A percentile compares a stretch with the other conserved stretches of the same genome.
Evolutionary conservation across 441 rosid genomes (phyloP).

Genomic region (Pelargonium cotyledonis): DNA sequence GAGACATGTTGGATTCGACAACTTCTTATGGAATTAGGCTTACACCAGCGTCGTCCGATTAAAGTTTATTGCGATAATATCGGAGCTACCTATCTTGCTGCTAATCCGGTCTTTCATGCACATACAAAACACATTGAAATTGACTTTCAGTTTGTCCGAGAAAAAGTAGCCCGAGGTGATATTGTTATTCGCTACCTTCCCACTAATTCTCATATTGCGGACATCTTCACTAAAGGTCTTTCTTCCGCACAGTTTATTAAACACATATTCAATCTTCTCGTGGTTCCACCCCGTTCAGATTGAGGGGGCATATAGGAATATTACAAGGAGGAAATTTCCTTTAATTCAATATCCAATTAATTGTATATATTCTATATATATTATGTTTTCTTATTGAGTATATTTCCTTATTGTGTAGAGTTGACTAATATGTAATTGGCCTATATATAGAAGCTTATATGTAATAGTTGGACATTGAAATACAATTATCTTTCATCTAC

Average conservation of each 20-base stretch:
- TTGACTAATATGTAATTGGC: too few species aligned
- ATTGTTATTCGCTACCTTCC: not conserved
- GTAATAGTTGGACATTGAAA: too few species aligned
- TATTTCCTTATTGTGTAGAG: too few species aligned
- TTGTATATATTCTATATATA: too few species aligned
- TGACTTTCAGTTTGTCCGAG: not conserved
- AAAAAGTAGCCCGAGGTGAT: not conserved
- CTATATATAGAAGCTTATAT: too few species aligned
- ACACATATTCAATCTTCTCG: not conserved
- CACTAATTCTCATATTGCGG: not conserved
- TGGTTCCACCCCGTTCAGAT: not conserved
- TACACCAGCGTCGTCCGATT: not conserved
- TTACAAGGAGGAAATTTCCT: too few species aligned
- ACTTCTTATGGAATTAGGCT: not conserved
- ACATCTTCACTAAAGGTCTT: not conserved
- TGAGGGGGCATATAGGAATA: not conserved
- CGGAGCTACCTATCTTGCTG: not conserved
- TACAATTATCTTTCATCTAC: too few species aligned
- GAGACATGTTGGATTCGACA: not conserved
- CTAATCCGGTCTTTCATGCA: not conserved
- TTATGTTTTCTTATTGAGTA: too few species aligned
- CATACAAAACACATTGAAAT: not conserved
- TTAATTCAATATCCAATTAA: too few species aligned
- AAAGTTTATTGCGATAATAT: not conserved
- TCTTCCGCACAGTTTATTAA: not conserved